Percentiles rank a stretch among this genome's conserved stretches.
These are phyloP conservation scores for Fraxinus xanthoxyloides DNA, from an alignment of 305 asterid species.

Conservation along the genomic window DNA sequence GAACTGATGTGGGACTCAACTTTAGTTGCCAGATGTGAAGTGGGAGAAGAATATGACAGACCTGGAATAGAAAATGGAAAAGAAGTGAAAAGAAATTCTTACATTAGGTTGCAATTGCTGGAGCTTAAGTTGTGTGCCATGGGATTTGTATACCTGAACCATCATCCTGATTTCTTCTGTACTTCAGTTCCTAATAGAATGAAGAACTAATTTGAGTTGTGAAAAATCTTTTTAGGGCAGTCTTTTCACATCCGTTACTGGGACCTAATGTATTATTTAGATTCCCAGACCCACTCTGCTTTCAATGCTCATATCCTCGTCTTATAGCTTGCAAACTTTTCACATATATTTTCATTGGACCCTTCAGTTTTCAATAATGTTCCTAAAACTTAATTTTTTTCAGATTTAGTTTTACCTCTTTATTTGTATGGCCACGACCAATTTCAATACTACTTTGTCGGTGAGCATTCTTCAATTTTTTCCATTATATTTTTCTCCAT, in stretches of 20 bases:
- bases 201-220: constrained; percentile 12
- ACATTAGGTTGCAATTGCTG: not conserved
- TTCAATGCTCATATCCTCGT: not conserved
- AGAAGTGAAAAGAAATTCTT: not conserved
- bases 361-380: not conserved
- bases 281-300: not conserved
- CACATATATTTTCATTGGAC: not conserved
- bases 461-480: not conserved
- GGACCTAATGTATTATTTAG: not conserved
- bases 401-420: not conserved
- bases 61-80: not conserved
- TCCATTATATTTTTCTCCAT: not conserved
- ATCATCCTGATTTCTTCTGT: constrained; percentile 1
- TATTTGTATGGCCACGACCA: not conserved
- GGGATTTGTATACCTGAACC: not conserved
- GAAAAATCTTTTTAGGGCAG: not conserved
- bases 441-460: not conserved
- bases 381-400: not conserved
- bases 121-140: not conserved
- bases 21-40: constrained; percentile 13
- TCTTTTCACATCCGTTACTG: not conserved
- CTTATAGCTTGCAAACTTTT: not conserved
- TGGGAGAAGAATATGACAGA: not conserved
- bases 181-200: constrained; percentile 11
- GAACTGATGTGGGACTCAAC: not conserved